phyloP scores from a whole-genome alignment of 441 rosid genomes.

The Adansonia grandidieri region DNA sequence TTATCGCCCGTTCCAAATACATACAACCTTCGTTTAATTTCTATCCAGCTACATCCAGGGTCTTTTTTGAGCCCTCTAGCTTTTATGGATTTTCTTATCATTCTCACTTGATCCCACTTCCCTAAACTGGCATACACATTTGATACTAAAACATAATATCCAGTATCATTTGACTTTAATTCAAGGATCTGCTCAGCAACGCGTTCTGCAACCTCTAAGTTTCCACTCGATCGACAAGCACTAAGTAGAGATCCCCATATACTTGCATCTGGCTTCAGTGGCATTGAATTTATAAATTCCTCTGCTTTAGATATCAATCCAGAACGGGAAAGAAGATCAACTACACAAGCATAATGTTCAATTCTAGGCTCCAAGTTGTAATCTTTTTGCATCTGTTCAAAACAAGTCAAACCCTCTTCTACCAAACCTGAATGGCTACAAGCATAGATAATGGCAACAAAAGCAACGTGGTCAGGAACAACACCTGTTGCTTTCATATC shows the following conservation, averaged over 20 bases:
- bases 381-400: conserved; percentile 46
- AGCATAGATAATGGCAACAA: conserved; percentile 54
- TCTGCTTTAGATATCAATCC: conserved; percentile 40
- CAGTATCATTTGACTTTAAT: conserved; percentile 51
- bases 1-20: conserved; percentile 55
- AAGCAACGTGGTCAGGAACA: conserved; percentile 49
- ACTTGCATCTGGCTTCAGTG: conserved; percentile 55
- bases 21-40: conserved; percentile 46
- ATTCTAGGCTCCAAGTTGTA: conserved; percentile 46
- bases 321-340: conserved; percentile 54
- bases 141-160: conserved; percentile 63
- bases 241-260: conserved; percentile 45
- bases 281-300: conserved; percentile 42
- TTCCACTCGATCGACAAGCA: conserved; percentile 55
- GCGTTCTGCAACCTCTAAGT: conserved; percentile 48
- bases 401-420: conserved; percentile 49
- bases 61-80: conserved; percentile 57
- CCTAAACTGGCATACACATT: conserved; percentile 61
- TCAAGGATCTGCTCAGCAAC: conserved; percentile 51
- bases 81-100: conserved; percentile 49
- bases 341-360: conserved; percentile 59
- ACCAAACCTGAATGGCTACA: conserved; percentile 66
- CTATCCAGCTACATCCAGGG: conserved; percentile 75
- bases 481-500: conserved; percentile 49
- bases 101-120: conserved; percentile 64